phyloP scores from a whole-genome alignment of 257 asterid genomes.

The Lithospermum erythrorhizon region DNA sequence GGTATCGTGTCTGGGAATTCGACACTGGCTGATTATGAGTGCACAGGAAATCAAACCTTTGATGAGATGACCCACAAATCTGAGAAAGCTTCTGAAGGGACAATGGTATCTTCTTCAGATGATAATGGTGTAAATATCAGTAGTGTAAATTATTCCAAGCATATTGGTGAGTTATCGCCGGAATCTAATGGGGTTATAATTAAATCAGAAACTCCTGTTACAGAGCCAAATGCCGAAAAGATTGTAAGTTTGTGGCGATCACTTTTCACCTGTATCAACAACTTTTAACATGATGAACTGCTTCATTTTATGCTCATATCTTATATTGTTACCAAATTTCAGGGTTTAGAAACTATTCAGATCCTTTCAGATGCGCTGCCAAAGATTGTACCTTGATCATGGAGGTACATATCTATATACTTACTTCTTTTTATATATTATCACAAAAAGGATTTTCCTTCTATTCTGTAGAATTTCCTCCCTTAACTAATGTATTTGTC shows the following conservation, averaged over 20 bases:
- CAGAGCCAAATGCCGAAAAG: conserved; percentile 48
- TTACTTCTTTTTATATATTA: too few species aligned
- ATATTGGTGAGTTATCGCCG: conserved; percentile 28
- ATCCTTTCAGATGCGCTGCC: conserved; percentile 91
- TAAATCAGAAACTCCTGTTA: conserved; percentile 34
- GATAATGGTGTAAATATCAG: conserved; percentile 26
- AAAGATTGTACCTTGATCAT: conserved; percentile 81
- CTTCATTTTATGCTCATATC: not conserved
- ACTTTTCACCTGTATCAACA: not conserved
- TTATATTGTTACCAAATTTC: conserved; percentile 17
- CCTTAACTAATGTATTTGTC: conserved; percentile 98
- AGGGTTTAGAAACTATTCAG: conserved; percentile 89
- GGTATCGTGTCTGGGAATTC: conserved; percentile 28
- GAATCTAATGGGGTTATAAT: conserved; percentile 24
- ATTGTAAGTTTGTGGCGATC: conserved; percentile 30
- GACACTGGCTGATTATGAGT: conserved; percentile 26
- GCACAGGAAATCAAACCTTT: conserved; percentile 24
- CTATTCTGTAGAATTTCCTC: conserved; percentile 69
- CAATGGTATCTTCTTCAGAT: conserved; percentile 19
- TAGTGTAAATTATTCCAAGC: conserved; percentile 24
- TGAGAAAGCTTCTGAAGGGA: conserved; percentile 35
- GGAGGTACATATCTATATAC: conserved; percentile 48
- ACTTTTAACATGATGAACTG: not conserved
- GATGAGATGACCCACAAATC: conserved; percentile 28
- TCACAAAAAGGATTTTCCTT: conserved; percentile 4